A percentile compares a stretch with the other conserved stretches of the same genome.
Conservation (phyloP, 1,284 basidiomycete genomes). For the Rhizoctonia solani region DNA sequence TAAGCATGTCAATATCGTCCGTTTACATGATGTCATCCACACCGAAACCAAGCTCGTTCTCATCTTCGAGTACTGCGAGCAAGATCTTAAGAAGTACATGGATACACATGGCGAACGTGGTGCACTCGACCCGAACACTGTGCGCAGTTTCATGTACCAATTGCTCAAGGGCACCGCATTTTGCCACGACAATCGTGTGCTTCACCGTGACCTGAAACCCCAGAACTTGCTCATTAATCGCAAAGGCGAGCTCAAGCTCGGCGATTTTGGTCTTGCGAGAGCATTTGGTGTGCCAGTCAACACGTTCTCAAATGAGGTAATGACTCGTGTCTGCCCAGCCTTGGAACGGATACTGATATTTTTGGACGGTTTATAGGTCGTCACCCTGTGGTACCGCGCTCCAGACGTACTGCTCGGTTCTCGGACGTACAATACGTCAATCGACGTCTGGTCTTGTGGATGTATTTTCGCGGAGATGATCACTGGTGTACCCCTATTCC, state of each 20-base stretch:
- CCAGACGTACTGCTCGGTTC: constrained; percentile 98
- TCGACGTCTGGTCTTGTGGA: constrained; percentile 99
- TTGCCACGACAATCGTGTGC: constrained; percentile 97
- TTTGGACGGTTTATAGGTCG: constrained; percentile 61
- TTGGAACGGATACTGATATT: constrained; percentile 33
- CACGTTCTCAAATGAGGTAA: constrained; percentile 92
- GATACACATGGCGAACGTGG: constrained; percentile 96
- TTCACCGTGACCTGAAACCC: constrained; percentile 97
- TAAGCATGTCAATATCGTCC: constrained; percentile 93
- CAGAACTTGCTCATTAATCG: constrained; percentile 98
- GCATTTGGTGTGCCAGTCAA: constrained; percentile 97
- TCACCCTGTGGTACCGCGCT: constrained; percentile 99
- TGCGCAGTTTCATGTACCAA: constrained; percentile 97
- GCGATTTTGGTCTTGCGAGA: constrained; percentile 91
- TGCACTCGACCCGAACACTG: constrained; percentile 90
- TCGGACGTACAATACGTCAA: constrained; percentile 96
- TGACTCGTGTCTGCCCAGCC: constrained; percentile 40
- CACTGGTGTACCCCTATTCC: constrained; percentile 94
- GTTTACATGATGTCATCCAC: constrained; percentile 97
- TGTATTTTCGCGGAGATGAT: constrained; percentile 99
- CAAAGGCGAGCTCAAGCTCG: constrained; percentile 96
- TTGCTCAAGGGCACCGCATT: constrained; percentile 97
- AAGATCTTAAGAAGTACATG: constrained; percentile 99
- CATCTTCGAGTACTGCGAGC: constrained; percentile 98
- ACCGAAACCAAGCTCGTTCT: constrained; percentile 98